Evolutionary conservation across 805 yeast genomes (phyloP).

Genomic region (Starmera amethionina): DNA sequence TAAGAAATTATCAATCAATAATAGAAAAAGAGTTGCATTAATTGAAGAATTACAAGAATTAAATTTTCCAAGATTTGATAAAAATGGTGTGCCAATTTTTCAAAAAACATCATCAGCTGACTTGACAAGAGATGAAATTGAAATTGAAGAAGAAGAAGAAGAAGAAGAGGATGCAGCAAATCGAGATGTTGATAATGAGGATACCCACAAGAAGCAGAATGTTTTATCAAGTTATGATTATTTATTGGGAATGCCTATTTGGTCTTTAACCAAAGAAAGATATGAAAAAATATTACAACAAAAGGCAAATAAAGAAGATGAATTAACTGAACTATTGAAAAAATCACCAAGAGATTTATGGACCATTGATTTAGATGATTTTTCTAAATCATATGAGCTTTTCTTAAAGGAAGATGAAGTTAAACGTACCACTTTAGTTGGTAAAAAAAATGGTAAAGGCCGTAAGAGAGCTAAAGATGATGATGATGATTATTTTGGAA

Average conservation of each 20-base stretch:
- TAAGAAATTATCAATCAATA: conserved; percentile 55
- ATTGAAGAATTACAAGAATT: conserved; percentile 50
- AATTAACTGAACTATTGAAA: conserved; percentile 54
- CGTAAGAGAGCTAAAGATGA: conserved; percentile 20
- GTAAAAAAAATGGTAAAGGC: conserved; percentile 31
- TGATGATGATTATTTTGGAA: conserved; percentile 12
- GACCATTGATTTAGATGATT: conserved; percentile 73
- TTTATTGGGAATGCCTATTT: conserved; percentile 81
- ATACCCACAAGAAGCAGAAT: conserved; percentile 35
- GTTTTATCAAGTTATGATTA: conserved; percentile 70
- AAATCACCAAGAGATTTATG: conserved; percentile 81
- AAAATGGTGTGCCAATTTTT: conserved; percentile 53
- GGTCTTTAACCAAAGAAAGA: conserved; percentile 87
- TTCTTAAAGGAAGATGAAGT: conserved; percentile 60
- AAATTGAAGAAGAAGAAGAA: conserved; percentile 27
- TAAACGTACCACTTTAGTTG: conserved; percentile 41
- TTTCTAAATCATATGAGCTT: conserved; percentile 53
- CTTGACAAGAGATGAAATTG: conserved; percentile 26
- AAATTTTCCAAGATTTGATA: conserved; percentile 71
- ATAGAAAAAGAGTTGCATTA: conserved; percentile 58
- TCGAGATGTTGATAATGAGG: conserved; percentile 22
- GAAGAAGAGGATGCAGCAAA: conserved; percentile 31
- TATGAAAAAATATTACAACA: conserved; percentile 73
- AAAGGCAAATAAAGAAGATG: conserved; percentile 60
- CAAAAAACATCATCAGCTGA: conserved; percentile 24